Evolutionary conservation across 768 basidiomycete genomes (phyloP), one percentile per base, ranked within the genome.

Genomic region (Collybia nuda): DNA sequence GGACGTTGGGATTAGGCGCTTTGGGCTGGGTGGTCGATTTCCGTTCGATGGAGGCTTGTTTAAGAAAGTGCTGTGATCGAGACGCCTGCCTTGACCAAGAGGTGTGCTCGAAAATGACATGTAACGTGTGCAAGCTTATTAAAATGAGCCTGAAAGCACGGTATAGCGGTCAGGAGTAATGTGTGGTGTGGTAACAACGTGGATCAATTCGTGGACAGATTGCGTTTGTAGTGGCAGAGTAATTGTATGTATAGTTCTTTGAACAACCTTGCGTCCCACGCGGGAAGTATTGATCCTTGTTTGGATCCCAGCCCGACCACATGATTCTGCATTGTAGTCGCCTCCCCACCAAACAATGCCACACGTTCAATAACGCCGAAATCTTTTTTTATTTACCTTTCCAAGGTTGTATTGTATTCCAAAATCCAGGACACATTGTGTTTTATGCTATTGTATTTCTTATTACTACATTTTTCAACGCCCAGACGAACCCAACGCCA

Each of bases 81-180:
- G 82, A 74, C 89, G 85, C 79, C 88, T 86, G 76, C 84, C 86
- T 83, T 89, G 85, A 72, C 85, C 86, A 58, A 90, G 71, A 50
- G 89, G 87, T 67, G 89, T 90, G 68, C 83, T 79, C 66, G 86
- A 79, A 83, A 92, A 92, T 70, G 88, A 90, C 89, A 92, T 92
- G 78, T 76, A 73, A 64, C 64, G 63, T 54, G 55, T 59, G 54
- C 48, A 52, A 56, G 58, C 32, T 32, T 11, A 50, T 49, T 47
- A 44, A 56, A 45, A 47, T 48, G 28, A 43, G 48, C 37, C 45
- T 26, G 18, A 38, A 23, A 47, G 21, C 47, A 48, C 45, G 29
- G 36, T 11, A 40, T 26, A 26, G 24, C 24, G 24, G 24, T 26
- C 24, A 26, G 24, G 24, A 26, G 24, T 26, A 7, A 26, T 4